A percentile compares a stretch with the other conserved stretches of the same genome.
These are phyloP conservation scores for Nemania diffusa DNA, from an alignment of 2,329 filamentous ascomycete species.

Conservation along the genomic window DNA sequence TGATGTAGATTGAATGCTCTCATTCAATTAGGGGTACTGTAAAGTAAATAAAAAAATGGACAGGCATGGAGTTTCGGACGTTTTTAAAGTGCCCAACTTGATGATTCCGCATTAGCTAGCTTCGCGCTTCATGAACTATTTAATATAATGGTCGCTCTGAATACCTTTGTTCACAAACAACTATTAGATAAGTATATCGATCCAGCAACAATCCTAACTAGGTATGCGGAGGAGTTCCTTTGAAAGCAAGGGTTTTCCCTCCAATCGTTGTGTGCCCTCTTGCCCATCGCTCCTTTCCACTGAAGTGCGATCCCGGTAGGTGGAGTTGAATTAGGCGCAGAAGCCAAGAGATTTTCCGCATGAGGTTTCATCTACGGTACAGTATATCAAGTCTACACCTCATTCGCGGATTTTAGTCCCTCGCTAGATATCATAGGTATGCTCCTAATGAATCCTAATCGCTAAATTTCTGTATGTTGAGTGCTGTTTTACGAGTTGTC, in stretches of 20 bases:
- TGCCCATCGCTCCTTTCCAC: neutral
- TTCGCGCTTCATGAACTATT: conserved; percentile 52
- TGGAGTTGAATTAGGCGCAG: conserved; percentile 29
- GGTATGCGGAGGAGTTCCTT: conserved; percentile 18
- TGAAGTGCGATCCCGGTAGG: conserved; percentile 7
- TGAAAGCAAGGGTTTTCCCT: conserved; percentile 27
- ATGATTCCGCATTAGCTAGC: neutral
- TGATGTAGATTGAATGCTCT: conserved; percentile 32
- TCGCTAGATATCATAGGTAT: neutral
- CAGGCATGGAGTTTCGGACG: neutral
- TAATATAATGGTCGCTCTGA: conserved; percentile 45
- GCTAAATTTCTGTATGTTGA: neutral
- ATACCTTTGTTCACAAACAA: neutral
- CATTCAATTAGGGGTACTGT: conserved; percentile 30
- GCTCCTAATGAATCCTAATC: neutral
- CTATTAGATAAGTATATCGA: neutral
- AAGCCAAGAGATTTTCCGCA: conserved; percentile 15
- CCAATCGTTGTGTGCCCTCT: conserved; percentile 24
- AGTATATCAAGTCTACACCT: neutral
- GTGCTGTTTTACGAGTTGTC: neutral
- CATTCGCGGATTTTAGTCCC: conserved; percentile 31
- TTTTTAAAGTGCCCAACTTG: neutral
- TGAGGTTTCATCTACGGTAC: neutral
- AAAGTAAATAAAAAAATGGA: conserved; percentile 29
- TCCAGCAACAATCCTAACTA: neutral